A percentile compares a stretch with the other conserved stretches of the same genome.
phyloP scores from a whole-genome alignment of 1,284 basidiomycete genomes.

The Xerocomus amazonicus region DNA sequence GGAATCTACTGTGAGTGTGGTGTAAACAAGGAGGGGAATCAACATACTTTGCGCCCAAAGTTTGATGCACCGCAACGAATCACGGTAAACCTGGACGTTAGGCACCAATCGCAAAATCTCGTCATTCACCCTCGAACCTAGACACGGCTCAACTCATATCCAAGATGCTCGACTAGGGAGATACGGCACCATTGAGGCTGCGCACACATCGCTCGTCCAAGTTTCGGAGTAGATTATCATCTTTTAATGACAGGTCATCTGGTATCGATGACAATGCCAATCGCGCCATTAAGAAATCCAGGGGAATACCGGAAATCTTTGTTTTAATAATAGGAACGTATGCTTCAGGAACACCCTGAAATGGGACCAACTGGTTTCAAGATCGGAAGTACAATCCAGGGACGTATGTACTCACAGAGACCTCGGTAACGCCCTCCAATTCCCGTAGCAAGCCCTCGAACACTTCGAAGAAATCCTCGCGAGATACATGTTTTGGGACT shows the following conservation, averaged over 20 bases:
- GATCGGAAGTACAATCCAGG: not conserved
- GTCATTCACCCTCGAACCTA: slow-evolving; percentile 94
- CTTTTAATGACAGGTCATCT: slow-evolving; percentile 85
- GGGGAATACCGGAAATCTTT: slow-evolving; percentile 88
- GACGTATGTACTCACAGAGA: slow-evolving; percentile 64
- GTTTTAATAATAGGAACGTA: slow-evolving; percentile 94
- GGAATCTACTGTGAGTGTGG: slow-evolving; percentile 13
- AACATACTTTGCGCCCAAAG: slow-evolving; percentile 92
- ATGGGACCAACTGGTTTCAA: not conserved
- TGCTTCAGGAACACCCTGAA: slow-evolving; percentile 89
- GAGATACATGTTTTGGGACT: slow-evolving; percentile 91
- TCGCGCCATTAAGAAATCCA: slow-evolving; percentile 94
- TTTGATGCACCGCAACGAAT: slow-evolving; percentile 93
- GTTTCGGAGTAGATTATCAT: slow-evolving; percentile 90
- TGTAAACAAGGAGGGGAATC: slow-evolving; percentile 2
- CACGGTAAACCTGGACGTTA: slow-evolving; percentile 91
- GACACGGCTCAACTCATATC: slow-evolving; percentile 9
- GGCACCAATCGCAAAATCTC: slow-evolving; percentile 96
- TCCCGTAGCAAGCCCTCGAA: slow-evolving; percentile 90
- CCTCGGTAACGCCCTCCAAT: slow-evolving; percentile 83
- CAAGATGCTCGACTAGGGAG: slow-evolving; percentile 3
- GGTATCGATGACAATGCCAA: slow-evolving; percentile 83
- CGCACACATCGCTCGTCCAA: slow-evolving; percentile 94
- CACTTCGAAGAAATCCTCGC: slow-evolving; percentile 93
- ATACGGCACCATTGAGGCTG: slow-evolving; percentile 78